These are phyloP conservation scores for Daphne laureola DNA, from an alignment of 441 rosid genomes.

Conservation along the genomic window DNA sequence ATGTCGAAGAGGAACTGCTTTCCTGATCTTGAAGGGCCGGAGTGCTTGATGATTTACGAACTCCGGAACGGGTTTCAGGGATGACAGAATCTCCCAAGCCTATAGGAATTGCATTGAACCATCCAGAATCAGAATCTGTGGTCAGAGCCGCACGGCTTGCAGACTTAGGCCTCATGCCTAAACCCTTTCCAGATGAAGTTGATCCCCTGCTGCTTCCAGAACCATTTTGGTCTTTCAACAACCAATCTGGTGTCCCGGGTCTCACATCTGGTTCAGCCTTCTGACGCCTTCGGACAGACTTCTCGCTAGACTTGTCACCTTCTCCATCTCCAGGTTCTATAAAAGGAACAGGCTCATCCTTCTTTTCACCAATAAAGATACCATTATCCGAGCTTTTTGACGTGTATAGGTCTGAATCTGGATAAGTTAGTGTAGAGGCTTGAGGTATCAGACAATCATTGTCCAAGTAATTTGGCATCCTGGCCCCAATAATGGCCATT, in stretches of 20 bases:
- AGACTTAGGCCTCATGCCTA: conserved; percentile 51
- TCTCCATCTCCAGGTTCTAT: conserved; percentile 38
- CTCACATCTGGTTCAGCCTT: conserved; percentile 40
- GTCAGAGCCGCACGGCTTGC: conserved; percentile 32
- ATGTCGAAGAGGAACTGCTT: conserved; percentile 27
- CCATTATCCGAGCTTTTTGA: conserved; percentile 16
- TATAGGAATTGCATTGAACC: conserved; percentile 29
- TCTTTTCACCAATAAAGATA: conserved; percentile 19
- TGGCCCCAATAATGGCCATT: conserved; percentile 40
- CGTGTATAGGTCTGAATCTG: conserved; percentile 14
- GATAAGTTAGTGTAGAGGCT: conserved; percentile 18
- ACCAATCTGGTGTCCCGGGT: conserved; percentile 31
- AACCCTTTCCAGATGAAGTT: conserved; percentile 34
- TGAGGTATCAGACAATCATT: conserved; percentile 27
- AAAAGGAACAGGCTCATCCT: conserved; percentile 23
- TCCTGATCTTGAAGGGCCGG: conserved; percentile 55
- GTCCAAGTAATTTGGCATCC: conserved; percentile 17
- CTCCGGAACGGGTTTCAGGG: conserved; percentile 31
- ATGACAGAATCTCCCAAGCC: conserved; percentile 42
- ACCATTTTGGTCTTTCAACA: conserved; percentile 47
- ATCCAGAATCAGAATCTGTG: conserved; percentile 33
- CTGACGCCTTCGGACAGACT: conserved; percentile 51
- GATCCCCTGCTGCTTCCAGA: conserved; percentile 36
- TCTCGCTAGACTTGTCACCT: conserved; percentile 38
- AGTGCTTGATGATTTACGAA: conserved; percentile 60